These are phyloP conservation scores for Paramecium pentaurelia DNA, from an alignment of 73 alveolate genomes.

Conservation along the genomic window DNA sequence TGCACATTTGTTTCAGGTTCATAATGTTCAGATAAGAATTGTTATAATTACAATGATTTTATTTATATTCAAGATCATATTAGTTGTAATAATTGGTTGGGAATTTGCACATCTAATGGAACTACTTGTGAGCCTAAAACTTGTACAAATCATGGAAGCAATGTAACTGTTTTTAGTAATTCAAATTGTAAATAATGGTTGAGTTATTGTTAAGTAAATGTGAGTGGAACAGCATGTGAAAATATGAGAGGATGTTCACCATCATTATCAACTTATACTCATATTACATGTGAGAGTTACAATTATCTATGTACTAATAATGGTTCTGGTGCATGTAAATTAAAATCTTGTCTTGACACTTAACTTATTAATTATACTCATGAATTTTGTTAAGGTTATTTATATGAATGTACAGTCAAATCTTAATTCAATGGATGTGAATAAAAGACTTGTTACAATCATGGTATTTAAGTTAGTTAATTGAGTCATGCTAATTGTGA, in stretches of 20 bases:
- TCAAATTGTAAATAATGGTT: neutral
- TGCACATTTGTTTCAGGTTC: neutral
- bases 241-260: neutral
- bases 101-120: neutral
- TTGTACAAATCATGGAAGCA: conserved; percentile 1
- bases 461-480: neutral
- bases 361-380: neutral
- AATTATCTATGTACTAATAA: neutral
- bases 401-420: conserved; percentile 2
- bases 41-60: neutral
- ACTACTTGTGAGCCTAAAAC: neutral
- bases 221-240: conserved; percentile 17
- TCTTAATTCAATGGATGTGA: neutral
- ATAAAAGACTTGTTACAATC: neutral
- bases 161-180: neutral
- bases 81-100: neutral
- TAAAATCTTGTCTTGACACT: neutral
- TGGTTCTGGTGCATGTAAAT: neutral
- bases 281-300: neutral
- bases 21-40: neutral
- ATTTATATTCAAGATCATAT: neutral
- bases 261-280: neutral
- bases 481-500: neutral
- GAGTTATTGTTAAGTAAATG: conserved; percentile 1
- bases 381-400: neutral